phyloP scores from a whole-genome alignment of 176 grass and related monocot species.

The Oryza nivara region DNA sequence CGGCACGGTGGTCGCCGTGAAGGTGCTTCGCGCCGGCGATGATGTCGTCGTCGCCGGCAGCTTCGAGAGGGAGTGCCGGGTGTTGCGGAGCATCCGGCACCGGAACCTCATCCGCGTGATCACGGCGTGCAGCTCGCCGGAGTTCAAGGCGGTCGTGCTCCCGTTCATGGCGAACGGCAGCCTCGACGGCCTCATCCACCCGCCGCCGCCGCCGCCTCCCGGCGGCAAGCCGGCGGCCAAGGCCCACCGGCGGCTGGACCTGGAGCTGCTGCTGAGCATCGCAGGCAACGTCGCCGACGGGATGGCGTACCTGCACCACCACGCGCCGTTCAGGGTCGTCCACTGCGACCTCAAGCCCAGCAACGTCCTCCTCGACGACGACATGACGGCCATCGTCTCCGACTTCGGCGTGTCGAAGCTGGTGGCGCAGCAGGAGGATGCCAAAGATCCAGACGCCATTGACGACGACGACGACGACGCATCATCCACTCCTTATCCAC shows the following conservation, averaged over 20 bases:
- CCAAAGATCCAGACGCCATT: conserved; percentile 17
- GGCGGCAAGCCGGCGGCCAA: not conserved
- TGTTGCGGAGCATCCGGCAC: conserved; percentile 69
- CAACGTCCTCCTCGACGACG: conserved; percentile 67
- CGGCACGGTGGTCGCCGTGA: conserved; percentile 55
- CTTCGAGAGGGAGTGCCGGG: conserved; percentile 74
- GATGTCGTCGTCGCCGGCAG: conserved; percentile 37
- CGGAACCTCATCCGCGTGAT: conserved; percentile 80
- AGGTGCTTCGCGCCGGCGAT: conserved; percentile 46
- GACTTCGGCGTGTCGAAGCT: conserved; percentile 71
- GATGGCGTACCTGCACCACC: conserved; percentile 78
- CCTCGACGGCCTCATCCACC: conserved; percentile 66
- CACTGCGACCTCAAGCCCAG: conserved; percentile 85
- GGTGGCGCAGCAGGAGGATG: not conserved
- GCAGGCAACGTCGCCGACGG: conserved; percentile 67
- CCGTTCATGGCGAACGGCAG: conserved; percentile 84
- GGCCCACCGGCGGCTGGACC: not conserved
- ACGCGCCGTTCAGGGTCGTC: conserved; percentile 61
- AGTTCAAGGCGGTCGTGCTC: conserved; percentile 83
- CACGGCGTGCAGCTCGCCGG: conserved; percentile 72
- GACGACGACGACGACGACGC: not conserved
- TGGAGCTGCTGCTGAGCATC: conserved; percentile 56
- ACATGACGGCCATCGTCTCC: conserved; percentile 69
- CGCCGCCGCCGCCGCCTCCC: not conserved
- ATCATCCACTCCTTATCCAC: conserved; percentile 27